Conservation (phyloP, 495 filamentous ascomycete genomes). For the Penicillium lividum region DNA sequence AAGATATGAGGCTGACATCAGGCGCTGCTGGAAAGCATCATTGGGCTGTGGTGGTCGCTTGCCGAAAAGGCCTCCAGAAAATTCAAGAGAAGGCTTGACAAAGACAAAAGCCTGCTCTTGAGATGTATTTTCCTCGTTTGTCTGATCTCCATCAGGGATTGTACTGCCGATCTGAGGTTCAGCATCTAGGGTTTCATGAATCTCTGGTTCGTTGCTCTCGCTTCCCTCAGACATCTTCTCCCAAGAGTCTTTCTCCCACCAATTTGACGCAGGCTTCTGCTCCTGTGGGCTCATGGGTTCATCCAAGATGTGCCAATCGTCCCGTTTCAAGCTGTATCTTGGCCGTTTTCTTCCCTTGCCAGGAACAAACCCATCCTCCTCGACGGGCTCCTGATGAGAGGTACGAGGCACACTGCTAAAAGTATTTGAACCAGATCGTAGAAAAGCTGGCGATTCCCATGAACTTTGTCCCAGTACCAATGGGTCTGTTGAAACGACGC, state of each 20-base stretch:
- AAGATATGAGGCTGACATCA: constrained; percentile 13
- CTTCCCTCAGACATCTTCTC: constrained; percentile 31
- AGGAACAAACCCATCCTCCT: constrained; percentile 64
- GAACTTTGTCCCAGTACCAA: constrained; percentile 10
- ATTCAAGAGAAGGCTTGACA: constrained; percentile 25
- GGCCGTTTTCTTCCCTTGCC: constrained; percentile 70
- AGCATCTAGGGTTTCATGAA: neutral
- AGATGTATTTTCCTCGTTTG: constrained; percentile 8
- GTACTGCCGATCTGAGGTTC: neutral
- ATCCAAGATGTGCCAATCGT: constrained; percentile 70
- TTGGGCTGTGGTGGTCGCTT: constrained; percentile 9
- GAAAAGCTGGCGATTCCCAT: constrained; percentile 77
- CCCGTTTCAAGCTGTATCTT: constrained; percentile 67
- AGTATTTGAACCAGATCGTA: constrained; percentile 63
- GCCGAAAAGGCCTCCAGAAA: constrained; percentile 14
- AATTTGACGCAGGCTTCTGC: constrained; percentile 26
- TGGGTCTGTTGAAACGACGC: constrained; percentile 9
- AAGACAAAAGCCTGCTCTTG: constrained; percentile 23
- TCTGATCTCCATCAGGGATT: neutral
- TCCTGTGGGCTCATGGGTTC: constrained; percentile 66
- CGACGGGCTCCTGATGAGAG: constrained; percentile 66
- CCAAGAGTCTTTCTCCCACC: constrained; percentile 37
- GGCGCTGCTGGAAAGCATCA: constrained; percentile 7
- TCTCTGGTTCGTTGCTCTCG: neutral
- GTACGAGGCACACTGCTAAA: constrained; percentile 60